phyloP scores from a whole-genome alignment of 495 filamentous ascomycete genomes.

The Hypoxylon fuscum region DNA sequence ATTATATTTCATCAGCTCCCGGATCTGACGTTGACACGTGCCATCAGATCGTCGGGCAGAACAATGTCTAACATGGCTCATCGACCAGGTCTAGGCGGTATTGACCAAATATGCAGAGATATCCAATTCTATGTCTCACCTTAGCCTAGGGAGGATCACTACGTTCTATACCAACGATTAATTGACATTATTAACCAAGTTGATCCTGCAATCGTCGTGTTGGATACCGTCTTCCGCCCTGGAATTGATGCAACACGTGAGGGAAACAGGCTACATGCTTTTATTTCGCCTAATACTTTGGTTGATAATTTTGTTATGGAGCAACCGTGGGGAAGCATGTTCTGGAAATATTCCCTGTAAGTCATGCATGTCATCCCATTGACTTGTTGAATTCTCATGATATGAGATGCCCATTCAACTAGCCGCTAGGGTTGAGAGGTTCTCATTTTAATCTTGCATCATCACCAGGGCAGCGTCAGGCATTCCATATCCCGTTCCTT shows the following conservation, averaged over 20 bases:
- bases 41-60: not conserved
- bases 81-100: conserved; percentile 16
- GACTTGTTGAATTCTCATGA: not conserved
- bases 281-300: conserved; percentile 51
- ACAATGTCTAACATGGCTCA: conserved; percentile 5
- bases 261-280: conserved; percentile 33
- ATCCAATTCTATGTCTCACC: conserved; percentile 31
- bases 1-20: conserved; percentile 36
- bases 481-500: conserved; percentile 59
- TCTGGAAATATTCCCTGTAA: conserved; percentile 45
- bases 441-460: conserved; percentile 1
- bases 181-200: conserved; percentile 50
- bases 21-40: conserved; percentile 1
- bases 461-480: conserved; percentile 52
- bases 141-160: conserved; percentile 57
- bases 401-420: not conserved
- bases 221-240: conserved; percentile 58
- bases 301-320: conserved; percentile 52
- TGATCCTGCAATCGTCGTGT: conserved; percentile 52
- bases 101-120: conserved; percentile 9
- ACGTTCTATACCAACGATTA: conserved; percentile 49
- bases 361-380: conserved; percentile 4
- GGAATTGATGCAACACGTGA: conserved; percentile 54
- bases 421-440: not conserved
- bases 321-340: conserved; percentile 46